Evolutionary conservation across 192 early-diverging fungal genomes (phyloP), one percentile per base, ranked within the genome.

Genomic region (Kappamyces sp.): DNA sequence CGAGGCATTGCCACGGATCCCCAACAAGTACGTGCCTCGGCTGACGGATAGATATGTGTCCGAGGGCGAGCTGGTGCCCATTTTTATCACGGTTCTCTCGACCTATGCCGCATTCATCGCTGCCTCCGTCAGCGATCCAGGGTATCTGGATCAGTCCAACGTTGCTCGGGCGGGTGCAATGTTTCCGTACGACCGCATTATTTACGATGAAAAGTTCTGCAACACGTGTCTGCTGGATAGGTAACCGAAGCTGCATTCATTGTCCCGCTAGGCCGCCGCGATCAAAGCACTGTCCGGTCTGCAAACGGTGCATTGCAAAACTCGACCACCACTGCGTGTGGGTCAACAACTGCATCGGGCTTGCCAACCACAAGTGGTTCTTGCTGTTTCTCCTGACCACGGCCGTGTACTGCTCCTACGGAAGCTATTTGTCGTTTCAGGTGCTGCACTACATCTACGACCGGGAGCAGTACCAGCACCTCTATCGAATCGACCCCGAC

Each of bases 311-410:
- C 41, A 58, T 72, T 13, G 51, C 65, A 5, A 54, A 57, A 8
- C 49, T 72, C 65, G 70, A 72, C 47, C 70, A 72, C 51, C 62
- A 67, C 60, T 72, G 70, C 41, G 37, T 49, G 2, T 66, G 64
- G 59, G 57, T 49, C 9, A 55, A 50, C n/a, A 48, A 37, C 31
- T 63, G 61, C 58, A 49, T 65, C 2, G 67, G 67, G 6, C 42
- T 39, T 42, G 38, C 34, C 3, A 69, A 69, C 40, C 60, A 69
- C 23, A 33, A 58, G 42, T 61, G 63, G 48, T 69, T 69, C 43
- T 32, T 69, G 7, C 42, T 61, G n/a, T 69, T 69, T 44, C 44
- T 69, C 3, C 23, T 60, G 23, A 52, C 47, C 36, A 60, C 67
- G n/a, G 53, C 40, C n/a, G 43, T 51, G 6, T 60, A 57, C 43